Base-by-base conservation (phyloP, 345 rosid species). In the Populus deltoides region DNA sequence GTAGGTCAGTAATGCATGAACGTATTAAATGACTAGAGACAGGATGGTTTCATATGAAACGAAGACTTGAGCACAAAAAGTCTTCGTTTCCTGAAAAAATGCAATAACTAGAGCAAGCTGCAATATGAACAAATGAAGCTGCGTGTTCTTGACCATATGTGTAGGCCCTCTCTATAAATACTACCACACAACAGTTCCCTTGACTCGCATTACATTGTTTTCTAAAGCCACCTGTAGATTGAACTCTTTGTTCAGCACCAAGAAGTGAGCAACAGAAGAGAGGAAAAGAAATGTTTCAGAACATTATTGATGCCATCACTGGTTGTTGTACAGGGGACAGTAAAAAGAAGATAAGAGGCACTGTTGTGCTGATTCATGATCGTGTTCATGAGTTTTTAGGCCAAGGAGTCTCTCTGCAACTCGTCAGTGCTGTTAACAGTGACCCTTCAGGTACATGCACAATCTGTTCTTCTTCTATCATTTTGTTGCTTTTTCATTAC, bases 301-400 rank as follows among this genome's bases (percentile, higher is more conserved):
- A 65, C 41, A 22, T 57, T 8, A 17, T 71, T 3, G 62, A 31
- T 41, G 73, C 68, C 18, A 29, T 74, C 65, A 25, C 13, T 8
- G 25, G 29, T 9, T 59, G 65, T 5, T 53, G 70, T 20, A 8
- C 70, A 13, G 74, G 72, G 4, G 83, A 75, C 70, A 36, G 6
- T 8, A 68, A 69, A 16, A 78, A 66, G 79, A 89, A 84, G 85
- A 86, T 92, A 68, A 86, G 62, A 70, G 98, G 98, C 18, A 91
- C 80, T 18, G 97, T 88, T 51, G 90, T 92, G 70, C 80, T 95
- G 88, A 6, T 92, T 36, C 87, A 90, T 11, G 99, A 93, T 72
- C 75, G 87, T 6, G 17, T 89, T 35, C 84, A 86, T 25, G 98
- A 95, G 75, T 74, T 93, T 77, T 39, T 90, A 4, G 96, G 97